Conservation (phyloP, 1,284 basidiomycete species). For the Trichosporon sp. region DNA sequence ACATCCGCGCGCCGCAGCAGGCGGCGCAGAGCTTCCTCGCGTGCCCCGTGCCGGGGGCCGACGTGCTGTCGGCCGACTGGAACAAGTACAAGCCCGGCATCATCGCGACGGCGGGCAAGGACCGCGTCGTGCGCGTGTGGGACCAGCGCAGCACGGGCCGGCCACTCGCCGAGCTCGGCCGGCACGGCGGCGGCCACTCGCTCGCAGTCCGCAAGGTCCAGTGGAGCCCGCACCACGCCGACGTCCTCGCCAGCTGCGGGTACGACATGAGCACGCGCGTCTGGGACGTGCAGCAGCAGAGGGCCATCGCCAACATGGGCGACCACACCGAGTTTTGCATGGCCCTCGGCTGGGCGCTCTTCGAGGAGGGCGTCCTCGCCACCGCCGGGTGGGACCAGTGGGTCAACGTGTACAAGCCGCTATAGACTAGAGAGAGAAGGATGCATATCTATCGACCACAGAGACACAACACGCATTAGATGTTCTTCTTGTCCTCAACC, state of each 20-base stretch:
- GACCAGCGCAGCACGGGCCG: slow-evolving; percentile 44
- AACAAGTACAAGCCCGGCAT: slow-evolving; percentile 56
- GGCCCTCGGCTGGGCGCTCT: slow-evolving; percentile 76
- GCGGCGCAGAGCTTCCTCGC: slow-evolving; percentile 7
- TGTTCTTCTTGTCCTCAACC: slow-evolving; percentile 39
- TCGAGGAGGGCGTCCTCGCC: slow-evolving; percentile 76
- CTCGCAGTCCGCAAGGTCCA: slow-evolving; percentile 54
- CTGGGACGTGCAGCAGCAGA: slow-evolving; percentile 51
- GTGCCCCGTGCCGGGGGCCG: slow-evolving; percentile 12
- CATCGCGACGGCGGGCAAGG: slow-evolving; percentile 53
- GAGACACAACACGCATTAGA: slow-evolving; percentile 2
- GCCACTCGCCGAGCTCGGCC: slow-evolving; percentile 12
- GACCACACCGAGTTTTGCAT: slow-evolving; percentile 91
- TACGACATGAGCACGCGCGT: slow-evolving; percentile 75
- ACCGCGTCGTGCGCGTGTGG: slow-evolving; percentile 52
- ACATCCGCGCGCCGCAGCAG: slow-evolving; percentile 46
- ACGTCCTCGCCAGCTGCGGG: slow-evolving; percentile 56
- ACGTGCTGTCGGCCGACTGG: slow-evolving; percentile 53
- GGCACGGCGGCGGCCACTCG: slow-evolving; percentile 49
- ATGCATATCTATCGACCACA: background rate
- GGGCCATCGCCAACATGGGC: slow-evolving; percentile 61
- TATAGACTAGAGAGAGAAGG: slow-evolving; percentile 5
- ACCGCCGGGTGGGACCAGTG: slow-evolving; percentile 87
- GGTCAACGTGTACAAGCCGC: slow-evolving; percentile 62
- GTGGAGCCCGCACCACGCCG: slow-evolving; percentile 59